Evolutionary conservation across 2,329 filamentous ascomycete species (phyloP).

Genomic region (Elsinoe perseae): DNA sequence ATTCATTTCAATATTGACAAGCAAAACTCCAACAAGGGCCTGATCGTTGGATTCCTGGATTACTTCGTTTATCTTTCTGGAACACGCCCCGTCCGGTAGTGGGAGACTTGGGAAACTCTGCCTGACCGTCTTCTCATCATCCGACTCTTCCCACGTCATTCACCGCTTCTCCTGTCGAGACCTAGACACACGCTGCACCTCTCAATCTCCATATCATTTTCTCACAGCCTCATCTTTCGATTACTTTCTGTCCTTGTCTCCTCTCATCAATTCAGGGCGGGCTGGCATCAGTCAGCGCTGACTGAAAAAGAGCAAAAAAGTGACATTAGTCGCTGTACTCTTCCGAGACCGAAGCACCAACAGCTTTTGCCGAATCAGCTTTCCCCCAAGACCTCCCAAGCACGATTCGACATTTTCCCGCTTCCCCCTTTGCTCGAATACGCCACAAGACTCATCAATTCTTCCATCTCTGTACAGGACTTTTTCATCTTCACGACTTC

Average conservation of each 20-base stretch:
- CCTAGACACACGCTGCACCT: not conserved
- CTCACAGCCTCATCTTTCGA: not conserved
- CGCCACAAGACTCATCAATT: not conserved
- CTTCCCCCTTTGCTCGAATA: not conserved
- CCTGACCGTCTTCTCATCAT: conserved; percentile 14
- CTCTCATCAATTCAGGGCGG: not conserved
- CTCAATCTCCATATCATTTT: not conserved
- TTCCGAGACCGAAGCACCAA: not conserved
- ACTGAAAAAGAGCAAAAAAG: conserved; percentile 1
- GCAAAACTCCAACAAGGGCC: not conserved
- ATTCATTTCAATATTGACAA: not conserved
- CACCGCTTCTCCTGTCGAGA: conserved; percentile 13
- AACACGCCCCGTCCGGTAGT: conserved; percentile 12
- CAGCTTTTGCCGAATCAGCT: conserved; percentile 10
- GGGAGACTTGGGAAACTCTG: not conserved
- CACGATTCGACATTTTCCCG: not conserved
- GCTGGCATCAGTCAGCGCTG: conserved; percentile 6
- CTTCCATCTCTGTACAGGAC: not conserved
- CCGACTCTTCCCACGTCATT: conserved; percentile 14
- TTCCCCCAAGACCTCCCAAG: not conserved
- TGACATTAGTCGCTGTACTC: not conserved
- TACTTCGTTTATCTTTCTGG: conserved; percentile 12
- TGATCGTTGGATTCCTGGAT: not conserved
- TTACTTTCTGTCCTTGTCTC: not conserved
- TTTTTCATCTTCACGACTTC: not conserved